Conservation (phyloP, 2,329 filamentous ascomycete genomes). For the Neurospora sp. region DNA sequence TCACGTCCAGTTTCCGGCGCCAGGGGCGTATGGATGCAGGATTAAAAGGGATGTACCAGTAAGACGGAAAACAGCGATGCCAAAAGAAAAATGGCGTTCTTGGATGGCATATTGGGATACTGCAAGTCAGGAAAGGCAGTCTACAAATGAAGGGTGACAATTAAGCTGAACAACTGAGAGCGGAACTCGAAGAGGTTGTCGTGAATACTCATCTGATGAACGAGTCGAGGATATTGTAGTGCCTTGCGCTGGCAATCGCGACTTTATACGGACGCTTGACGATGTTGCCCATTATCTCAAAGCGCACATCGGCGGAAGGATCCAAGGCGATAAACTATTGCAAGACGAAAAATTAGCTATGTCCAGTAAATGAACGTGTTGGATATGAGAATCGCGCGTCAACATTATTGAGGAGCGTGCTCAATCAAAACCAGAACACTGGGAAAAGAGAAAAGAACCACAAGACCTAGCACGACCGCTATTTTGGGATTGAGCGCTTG, state of each 20-base stretch:
- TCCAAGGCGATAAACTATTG: too few relatives aligned
- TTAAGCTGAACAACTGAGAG: background rate
- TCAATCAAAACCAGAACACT: too few relatives aligned
- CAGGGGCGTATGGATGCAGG: background rate
- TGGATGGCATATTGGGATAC: background rate
- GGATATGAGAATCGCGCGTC: too few relatives aligned
- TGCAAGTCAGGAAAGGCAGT: background rate
- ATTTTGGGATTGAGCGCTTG: background rate
- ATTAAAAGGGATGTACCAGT: background rate
- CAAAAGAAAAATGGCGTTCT: background rate
- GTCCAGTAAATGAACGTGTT: too few relatives aligned
- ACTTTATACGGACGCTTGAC: background rate
- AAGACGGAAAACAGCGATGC: background rate
- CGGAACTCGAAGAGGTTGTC: background rate
- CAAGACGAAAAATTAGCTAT: too few relatives aligned
- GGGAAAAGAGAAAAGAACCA: too few relatives aligned
- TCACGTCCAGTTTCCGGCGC: background rate
- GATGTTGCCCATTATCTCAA: too few relatives aligned
- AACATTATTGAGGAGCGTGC: too few relatives aligned
- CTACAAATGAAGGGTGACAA: rapidly evolving
- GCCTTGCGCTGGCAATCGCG: background rate
- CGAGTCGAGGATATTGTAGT: background rate
- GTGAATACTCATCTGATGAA: background rate
- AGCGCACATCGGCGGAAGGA: too few relatives aligned
- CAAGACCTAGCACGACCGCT: too few relatives aligned